A percentile compares a stretch with the other conserved stretches of the same genome.
Conservation (phyloP, 179 eudicot genomes). For the Sideroxylon spinosum region DNA sequence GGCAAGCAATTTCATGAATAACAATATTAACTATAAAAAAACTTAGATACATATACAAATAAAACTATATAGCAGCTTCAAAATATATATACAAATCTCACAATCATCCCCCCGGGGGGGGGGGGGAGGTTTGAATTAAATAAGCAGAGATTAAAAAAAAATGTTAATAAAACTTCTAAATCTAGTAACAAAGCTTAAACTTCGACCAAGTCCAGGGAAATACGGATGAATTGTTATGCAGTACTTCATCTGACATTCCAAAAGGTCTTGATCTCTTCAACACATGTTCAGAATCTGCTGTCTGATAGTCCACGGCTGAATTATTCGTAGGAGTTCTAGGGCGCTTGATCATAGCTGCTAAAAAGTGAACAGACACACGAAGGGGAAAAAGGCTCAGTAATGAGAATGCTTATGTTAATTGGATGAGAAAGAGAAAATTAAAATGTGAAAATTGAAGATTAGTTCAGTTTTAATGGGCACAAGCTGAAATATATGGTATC, state of each 20-base stretch:
- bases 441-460: background rate
- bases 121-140: background rate
- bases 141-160: background rate
- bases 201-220: conserved; percentile 10
- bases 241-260: conserved; percentile 70
- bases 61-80: background rate
- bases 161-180: conserved; percentile 5
- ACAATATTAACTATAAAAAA: background rate
- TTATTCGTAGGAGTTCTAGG: conserved; percentile 66
- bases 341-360: conserved; percentile 59
- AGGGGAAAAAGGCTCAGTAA: conserved; percentile 10
- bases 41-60: background rate
- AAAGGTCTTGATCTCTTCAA: conserved; percentile 72
- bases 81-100: background rate
- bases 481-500: conserved; percentile 1
- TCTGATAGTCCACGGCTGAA: conserved; percentile 72
- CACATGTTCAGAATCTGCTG: conserved; percentile 81
- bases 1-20: background rate
- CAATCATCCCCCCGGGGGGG: conserved; percentile 3
- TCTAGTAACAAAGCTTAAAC: background rate
- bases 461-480: background rate
- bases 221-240: conserved; percentile 18
- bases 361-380: conserved; percentile 7
- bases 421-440: background rate
- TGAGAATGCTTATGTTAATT: background rate